Conservation (phyloP, 2,329 filamentous ascomycete genomes). For the Talaromyces islandicus region DNA sequence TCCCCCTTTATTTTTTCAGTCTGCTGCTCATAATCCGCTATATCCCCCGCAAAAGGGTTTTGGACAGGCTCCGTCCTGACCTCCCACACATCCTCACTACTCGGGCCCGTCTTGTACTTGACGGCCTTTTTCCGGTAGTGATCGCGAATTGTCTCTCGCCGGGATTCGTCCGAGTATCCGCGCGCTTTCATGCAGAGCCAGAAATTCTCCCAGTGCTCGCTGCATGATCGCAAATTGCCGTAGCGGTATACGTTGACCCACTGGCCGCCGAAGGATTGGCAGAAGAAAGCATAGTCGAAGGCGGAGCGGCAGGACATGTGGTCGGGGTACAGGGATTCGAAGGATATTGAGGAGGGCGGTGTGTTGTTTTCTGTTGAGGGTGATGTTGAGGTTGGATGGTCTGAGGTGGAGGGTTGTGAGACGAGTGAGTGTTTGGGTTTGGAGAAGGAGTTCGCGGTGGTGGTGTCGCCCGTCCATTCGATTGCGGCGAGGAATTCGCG, state of each 20-base stretch:
- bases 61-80: constrained; percentile 59
- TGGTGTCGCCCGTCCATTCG: constrained; percentile 23
- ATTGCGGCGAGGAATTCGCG: constrained; percentile 48
- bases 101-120: constrained; percentile 63
- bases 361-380: constrained; percentile 7
- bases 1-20: constrained; percentile 19
- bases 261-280: constrained; percentile 83
- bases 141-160: constrained; percentile 55
- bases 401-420: constrained; percentile 3
- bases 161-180: constrained; percentile 53
- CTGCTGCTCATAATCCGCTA: constrained; percentile 32
- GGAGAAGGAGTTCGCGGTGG: not conserved
- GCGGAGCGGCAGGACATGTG: constrained; percentile 83
- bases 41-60: constrained; percentile 42
- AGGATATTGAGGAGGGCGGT: constrained; percentile 39
- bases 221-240: constrained; percentile 69
- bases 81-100: constrained; percentile 88
- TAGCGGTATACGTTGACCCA: constrained; percentile 89
- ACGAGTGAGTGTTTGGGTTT: not conserved
- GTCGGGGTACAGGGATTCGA: constrained; percentile 68
- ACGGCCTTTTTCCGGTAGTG: constrained; percentile 62
- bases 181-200: constrained; percentile 95
- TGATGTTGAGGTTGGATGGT: constrained; percentile 13
- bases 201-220: constrained; percentile 85
- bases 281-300: constrained; percentile 93